phyloP scores from a whole-genome alignment of 2,329 filamentous ascomycete genomes.

The Trichoderma guizhouense region DNA sequence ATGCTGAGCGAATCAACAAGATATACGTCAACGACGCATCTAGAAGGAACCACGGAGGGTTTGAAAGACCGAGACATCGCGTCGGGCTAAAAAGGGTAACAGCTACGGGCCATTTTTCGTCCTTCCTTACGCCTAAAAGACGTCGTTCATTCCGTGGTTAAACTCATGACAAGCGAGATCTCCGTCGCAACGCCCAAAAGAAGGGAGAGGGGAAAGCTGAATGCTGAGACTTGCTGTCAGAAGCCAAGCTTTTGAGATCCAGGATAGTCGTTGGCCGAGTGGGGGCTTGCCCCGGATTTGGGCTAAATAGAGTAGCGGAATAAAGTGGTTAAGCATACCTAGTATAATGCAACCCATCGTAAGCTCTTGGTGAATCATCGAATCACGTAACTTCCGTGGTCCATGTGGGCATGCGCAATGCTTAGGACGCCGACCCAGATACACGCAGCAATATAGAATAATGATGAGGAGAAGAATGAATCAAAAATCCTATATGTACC shows the following conservation, averaged over 20 bases:
- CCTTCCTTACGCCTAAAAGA: not conserved
- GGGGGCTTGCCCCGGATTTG: not conserved
- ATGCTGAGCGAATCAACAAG: not conserved
- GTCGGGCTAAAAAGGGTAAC: not conserved
- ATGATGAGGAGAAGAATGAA: not conserved
- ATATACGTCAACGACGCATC: not conserved
- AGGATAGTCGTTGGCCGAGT: not conserved
- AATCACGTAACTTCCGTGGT: not conserved
- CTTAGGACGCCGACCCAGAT: not conserved
- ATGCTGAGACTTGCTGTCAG: not conserved
- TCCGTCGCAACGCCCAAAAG: not conserved
- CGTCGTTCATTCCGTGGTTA: not conserved
- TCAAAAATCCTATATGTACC: not conserved
- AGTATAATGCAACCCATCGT: not conserved
- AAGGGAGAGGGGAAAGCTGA: not conserved
- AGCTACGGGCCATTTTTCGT: not conserved
- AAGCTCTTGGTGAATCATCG: not conserved
- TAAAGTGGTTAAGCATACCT: not conserved
- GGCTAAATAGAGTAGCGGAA: conserved; percentile 1
- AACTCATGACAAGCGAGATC: not conserved
- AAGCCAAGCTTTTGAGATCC: not conserved
- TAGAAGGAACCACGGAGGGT: not conserved
- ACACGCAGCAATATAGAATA: not conserved
- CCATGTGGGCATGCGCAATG: not conserved
- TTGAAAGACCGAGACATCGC: not conserved